phyloP scores from a whole-genome alignment of 1,284 basidiomycete species.

The Austroboletus niveus region DNA sequence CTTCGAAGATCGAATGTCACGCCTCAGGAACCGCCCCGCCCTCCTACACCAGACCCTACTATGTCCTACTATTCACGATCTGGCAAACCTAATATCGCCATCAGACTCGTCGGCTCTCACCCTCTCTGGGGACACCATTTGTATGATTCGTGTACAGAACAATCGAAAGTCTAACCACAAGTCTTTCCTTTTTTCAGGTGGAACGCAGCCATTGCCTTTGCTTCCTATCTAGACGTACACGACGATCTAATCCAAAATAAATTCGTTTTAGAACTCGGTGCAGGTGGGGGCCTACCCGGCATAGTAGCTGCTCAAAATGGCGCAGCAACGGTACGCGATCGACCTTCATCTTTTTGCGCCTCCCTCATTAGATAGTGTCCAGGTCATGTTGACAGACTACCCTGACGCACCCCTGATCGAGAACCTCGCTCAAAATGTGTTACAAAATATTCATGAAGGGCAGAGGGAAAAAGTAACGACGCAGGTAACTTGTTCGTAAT shows the following conservation, averaged over 20 bases:
- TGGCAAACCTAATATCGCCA: conserved; percentile 42
- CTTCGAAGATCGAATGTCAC: neutral
- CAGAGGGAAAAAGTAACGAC: conserved; percentile 40
- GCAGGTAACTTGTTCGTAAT: conserved; percentile 40
- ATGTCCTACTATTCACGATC: conserved; percentile 44
- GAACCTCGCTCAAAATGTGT: conserved; percentile 75
- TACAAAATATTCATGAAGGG: conserved; percentile 47
- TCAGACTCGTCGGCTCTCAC: conserved; percentile 83
- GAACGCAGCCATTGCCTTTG: conserved; percentile 80
- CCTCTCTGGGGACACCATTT: conserved; percentile 91
- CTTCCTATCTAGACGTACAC: conserved; percentile 69
- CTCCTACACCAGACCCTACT: conserved; percentile 61
- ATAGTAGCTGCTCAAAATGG: conserved; percentile 71
- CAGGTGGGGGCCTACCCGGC: conserved; percentile 87
- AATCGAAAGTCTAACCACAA: neutral
- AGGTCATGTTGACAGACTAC: conserved; percentile 91
- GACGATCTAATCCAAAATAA: conserved; percentile 41
- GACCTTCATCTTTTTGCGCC: conserved; percentile 2
- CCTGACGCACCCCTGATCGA: conserved; percentile 80
- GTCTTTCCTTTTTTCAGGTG: conserved; percentile 49
- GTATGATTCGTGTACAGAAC: conserved; percentile 43
- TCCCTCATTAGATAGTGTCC: neutral
- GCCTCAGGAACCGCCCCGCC: conserved; percentile 46
- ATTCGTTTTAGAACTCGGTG: conserved; percentile 85
- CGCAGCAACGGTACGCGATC: conserved; percentile 49